Evolutionary conservation across 1,284 basidiomycete species (phyloP).

Genomic region (Apiotrichum siamense): DNA sequence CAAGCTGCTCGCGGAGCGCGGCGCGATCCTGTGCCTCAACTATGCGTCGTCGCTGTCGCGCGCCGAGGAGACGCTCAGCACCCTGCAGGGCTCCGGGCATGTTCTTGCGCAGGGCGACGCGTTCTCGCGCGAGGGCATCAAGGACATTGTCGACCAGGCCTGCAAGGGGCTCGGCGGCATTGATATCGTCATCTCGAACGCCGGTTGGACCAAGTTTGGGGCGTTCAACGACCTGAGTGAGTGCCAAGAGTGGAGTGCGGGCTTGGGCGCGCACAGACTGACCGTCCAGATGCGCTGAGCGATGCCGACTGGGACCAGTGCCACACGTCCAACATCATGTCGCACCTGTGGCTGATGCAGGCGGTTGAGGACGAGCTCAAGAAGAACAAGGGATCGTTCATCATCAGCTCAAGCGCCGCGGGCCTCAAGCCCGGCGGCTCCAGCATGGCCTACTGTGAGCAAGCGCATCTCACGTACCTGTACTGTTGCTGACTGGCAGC

Average conservation of each 20-base stretch:
- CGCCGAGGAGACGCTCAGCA: slow-evolving; percentile 14
- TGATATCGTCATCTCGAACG: slow-evolving; percentile 23
- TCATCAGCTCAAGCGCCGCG: slow-evolving; percentile 14
- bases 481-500: slow-evolving; percentile 2
- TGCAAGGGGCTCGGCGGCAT: slow-evolving; percentile 16
- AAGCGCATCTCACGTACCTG: neutral
- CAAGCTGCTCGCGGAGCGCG: slow-evolving; percentile 15
- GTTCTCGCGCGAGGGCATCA: slow-evolving; percentile 20
- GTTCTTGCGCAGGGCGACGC: slow-evolving; percentile 19
- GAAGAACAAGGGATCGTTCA: slow-evolving; percentile 11
- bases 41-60: slow-evolving; percentile 16
- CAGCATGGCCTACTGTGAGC: slow-evolving; percentile 10
- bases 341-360: slow-evolving; percentile 20
- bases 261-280: slow-evolving; percentile 1
- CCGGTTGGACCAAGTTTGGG: slow-evolving; percentile 24
- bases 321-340: slow-evolving; percentile 18
- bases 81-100: slow-evolving; percentile 16
- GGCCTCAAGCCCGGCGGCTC: slow-evolving; percentile 17
- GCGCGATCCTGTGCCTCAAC: slow-evolving; percentile 19
- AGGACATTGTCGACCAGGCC: slow-evolving; percentile 12
- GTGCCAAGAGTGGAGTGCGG: neutral
- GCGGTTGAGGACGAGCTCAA: slow-evolving; percentile 11
- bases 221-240: slow-evolving; percentile 19
- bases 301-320: slow-evolving; percentile 19
- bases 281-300: neutral